Conservation (phyloP, 768 basidiomycete genomes). For the Tricholoma sp. region DNA sequence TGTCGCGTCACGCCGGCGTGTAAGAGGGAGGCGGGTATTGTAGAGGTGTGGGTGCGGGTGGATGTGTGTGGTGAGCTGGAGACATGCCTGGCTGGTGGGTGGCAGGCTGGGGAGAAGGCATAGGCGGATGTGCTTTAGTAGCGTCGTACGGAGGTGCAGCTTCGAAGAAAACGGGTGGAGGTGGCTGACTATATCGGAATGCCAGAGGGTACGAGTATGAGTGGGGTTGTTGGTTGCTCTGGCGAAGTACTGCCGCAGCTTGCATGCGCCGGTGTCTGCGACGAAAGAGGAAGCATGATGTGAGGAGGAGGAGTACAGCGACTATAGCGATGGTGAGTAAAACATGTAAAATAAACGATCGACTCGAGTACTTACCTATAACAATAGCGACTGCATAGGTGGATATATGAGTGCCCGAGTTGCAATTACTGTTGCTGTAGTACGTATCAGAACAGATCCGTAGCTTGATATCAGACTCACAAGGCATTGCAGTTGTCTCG, state of each 20-base stretch:
- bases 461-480: not conserved
- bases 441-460: too few species aligned
- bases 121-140: not conserved
- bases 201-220: not conserved
- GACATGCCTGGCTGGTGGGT: not conserved
- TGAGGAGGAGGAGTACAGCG: constrained; percentile 1
- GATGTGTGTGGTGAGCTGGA: not conserved
- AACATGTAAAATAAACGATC: not conserved
- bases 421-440: constrained; percentile 4
- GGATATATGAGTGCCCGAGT: constrained; percentile 1
- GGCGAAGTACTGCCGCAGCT: not conserved
- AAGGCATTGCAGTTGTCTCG: constrained; percentile 4
- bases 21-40: constrained; percentile 15
- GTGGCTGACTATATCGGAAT: not conserved
- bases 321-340: not conserved
- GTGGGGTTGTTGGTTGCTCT: not conserved
- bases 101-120: not conserved
- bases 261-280: not conserved
- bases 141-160: constrained; percentile 12
- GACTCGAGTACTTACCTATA: constrained; percentile 3
- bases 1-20: constrained; percentile 3
- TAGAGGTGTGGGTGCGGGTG: not conserved
- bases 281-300: constrained; percentile 1
- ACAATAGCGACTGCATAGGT: constrained; percentile 9
- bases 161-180: constrained; percentile 5